A percentile compares a stretch with the other conserved stretches of the same genome.
These are phyloP conservation scores for Ganoderma lucidum DNA, from an alignment of 1,284 basidiomycete genomes.

Conservation along the genomic window DNA sequence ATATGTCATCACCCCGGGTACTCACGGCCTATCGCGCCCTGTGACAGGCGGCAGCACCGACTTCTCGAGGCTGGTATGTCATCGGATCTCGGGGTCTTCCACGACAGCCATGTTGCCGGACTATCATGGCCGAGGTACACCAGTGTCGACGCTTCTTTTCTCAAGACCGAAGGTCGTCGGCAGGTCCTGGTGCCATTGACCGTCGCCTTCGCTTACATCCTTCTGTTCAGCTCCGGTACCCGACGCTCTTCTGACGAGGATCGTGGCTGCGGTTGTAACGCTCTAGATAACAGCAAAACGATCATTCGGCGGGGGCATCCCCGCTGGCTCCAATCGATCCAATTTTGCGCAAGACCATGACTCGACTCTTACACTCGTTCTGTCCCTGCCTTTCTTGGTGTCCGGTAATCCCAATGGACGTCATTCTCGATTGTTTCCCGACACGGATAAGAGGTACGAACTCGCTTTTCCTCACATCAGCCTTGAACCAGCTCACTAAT, in stretches of 20 bases:
- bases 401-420: background rate
- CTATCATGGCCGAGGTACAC: conserved; percentile 2
- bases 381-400: background rate
- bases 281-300: background rate
- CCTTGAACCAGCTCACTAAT: background rate
- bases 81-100: conserved; percentile 28
- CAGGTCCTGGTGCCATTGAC: background rate
- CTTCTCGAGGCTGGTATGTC: conserved; percentile 11
- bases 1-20: conserved; percentile 10
- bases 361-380: background rate
- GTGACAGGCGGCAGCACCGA: conserved; percentile 10
- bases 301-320: background rate
- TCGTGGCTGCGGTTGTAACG: background rate
- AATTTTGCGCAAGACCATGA: background rate
- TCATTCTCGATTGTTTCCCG: background rate
- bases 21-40: conserved; percentile 10
- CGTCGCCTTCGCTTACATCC: conserved; percentile 3
- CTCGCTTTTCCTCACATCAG: conserved; percentile 13
- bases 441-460: conserved; percentile 23
- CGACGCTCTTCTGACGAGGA: background rate
- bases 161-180: conserved; percentile 9
- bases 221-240: conserved; percentile 10
- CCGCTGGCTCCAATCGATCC: background rate
- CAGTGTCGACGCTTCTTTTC: conserved; percentile 15
- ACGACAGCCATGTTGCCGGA: conserved; percentile 16